These are phyloP conservation scores for Umbelopsis ramanniana DNA, from an alignment of 192 early-diverging fungal genomes.

Conservation along the genomic window DNA sequence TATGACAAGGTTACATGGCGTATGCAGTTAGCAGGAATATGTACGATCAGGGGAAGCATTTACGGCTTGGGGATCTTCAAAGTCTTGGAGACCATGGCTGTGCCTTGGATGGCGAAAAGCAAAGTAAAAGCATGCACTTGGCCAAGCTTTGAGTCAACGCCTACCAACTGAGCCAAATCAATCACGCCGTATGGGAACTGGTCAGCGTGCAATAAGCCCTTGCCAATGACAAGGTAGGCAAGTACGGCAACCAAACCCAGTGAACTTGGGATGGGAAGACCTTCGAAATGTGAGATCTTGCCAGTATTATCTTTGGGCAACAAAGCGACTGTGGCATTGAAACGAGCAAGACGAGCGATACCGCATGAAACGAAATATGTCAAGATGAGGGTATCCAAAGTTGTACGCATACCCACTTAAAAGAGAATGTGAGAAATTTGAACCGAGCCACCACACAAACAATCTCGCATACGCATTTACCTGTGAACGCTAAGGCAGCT, in stretches of 20 bases:
- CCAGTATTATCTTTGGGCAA: constrained; percentile 75
- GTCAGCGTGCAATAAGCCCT: constrained; percentile 24
- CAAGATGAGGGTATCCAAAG: constrained; percentile 76
- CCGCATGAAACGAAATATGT: constrained; percentile 88
- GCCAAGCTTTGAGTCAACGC: constrained; percentile 62
- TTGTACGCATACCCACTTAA: constrained; percentile 83
- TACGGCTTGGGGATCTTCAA: constrained; percentile 78
- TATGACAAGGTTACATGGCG: no score
- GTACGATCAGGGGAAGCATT: neutral
- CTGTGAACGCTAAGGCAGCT: constrained; percentile 35
- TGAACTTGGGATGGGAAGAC: constrained; percentile 88
- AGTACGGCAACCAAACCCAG: constrained; percentile 68
- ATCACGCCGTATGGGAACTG: constrained; percentile 26
- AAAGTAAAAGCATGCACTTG: constrained; percentile 78
- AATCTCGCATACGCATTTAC: constrained; percentile 17
- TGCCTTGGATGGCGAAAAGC: constrained; percentile 78
- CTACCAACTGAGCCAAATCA: constrained; percentile 47
- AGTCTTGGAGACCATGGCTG: constrained; percentile 79
- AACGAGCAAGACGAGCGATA: constrained; percentile 84
- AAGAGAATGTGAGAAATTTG: constrained; percentile 39
- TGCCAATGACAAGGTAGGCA: constrained; percentile 59
- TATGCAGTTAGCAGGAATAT: no score
- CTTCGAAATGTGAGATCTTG: constrained; percentile 86
- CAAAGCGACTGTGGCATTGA: constrained; percentile 86
- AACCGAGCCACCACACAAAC: neutral